phyloP scores from a whole-genome alignment of 108 stramenopile genomes.

The Nannochloropsis gaditana region DNA sequence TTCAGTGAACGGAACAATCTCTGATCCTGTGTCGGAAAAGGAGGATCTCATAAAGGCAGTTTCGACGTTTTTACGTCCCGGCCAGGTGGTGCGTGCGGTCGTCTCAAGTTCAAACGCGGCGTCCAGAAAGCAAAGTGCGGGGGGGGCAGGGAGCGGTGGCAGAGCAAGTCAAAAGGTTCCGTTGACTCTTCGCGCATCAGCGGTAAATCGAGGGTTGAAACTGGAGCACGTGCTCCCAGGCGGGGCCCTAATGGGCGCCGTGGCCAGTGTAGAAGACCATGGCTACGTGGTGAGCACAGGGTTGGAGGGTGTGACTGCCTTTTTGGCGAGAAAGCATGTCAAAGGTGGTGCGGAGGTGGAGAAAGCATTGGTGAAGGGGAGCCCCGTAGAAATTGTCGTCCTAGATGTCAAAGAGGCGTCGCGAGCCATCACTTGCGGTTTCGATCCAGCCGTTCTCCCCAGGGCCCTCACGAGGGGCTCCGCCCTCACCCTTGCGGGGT shows the following conservation, averaged over 20 bases:
- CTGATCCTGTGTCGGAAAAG: background rate
- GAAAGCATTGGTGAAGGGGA: slow-evolving; percentile 28
- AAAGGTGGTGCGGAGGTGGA: slow-evolving; percentile 41
- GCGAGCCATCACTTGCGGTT: slow-evolving; percentile 36
- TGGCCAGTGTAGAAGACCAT: slow-evolving; percentile 54
- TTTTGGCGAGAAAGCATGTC: slow-evolving; percentile 43
- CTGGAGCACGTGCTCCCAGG: slow-evolving; percentile 47
- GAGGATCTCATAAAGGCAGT: background rate
- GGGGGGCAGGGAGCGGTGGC: background rate
- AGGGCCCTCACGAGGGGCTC: slow-evolving; percentile 4
- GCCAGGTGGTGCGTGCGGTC: slow-evolving; percentile 10
- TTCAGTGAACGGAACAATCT: background rate
- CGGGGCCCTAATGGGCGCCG: slow-evolving; percentile 31
- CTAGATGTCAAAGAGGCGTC: slow-evolving; percentile 46
- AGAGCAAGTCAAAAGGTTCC: slow-evolving; percentile 31
- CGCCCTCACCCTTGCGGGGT: slow-evolving; percentile 33
- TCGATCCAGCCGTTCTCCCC: background rate
- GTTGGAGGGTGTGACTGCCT: slow-evolving; percentile 50
- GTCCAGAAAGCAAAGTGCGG: background rate
- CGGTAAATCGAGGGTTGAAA: slow-evolving; percentile 51
- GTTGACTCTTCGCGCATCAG: slow-evolving; percentile 47
- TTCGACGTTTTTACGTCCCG: background rate
- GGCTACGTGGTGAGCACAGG: slow-evolving; percentile 50
- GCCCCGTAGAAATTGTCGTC: background rate
- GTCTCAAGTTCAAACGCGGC: background rate